These are phyloP conservation scores for Phalaenopsis equestris DNA, from an alignment of 106 monocot species.

Conservation along the genomic window DNA sequence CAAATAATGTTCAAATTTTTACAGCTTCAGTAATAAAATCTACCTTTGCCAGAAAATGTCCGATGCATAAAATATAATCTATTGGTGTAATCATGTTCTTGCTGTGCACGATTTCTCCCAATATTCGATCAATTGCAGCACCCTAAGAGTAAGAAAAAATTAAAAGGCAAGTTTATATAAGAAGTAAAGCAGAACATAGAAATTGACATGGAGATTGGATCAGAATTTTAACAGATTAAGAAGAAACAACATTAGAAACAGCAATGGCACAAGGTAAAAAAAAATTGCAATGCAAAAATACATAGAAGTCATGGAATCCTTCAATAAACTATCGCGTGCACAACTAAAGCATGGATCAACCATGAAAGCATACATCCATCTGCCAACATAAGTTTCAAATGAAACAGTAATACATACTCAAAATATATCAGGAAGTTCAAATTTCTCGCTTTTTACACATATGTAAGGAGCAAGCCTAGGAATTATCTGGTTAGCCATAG, in stretches of 20 bases:
- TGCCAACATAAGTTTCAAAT: neutral
- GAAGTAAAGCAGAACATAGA: neutral
- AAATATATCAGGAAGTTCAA: neutral
- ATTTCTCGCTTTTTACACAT: neutral
- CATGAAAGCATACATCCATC: neutral
- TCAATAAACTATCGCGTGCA: neutral
- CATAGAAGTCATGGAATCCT: neutral
- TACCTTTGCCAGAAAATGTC: conserved; percentile 99
- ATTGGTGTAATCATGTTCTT: conserved; percentile 92
- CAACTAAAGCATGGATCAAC: neutral
- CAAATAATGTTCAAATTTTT: neutral
- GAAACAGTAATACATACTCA: neutral
- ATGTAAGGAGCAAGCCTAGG: neutral
- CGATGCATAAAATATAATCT: conserved; percentile 94
- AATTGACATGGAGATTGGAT: neutral
- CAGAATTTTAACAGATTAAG: neutral
- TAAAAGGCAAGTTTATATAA: neutral
- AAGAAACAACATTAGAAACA: neutral
- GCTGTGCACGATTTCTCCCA: conserved; percentile 95
- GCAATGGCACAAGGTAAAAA: neutral
- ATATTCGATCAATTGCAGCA: conserved; percentile 93
- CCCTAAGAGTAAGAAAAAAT: conserved; percentile 35
- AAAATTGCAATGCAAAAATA: neutral
- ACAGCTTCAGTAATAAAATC: neutral
- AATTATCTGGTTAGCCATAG: neutral